Evolutionary conservation across 2,329 filamentous ascomycete species (phyloP).

Genomic region (Ascochyta koolunga): DNA sequence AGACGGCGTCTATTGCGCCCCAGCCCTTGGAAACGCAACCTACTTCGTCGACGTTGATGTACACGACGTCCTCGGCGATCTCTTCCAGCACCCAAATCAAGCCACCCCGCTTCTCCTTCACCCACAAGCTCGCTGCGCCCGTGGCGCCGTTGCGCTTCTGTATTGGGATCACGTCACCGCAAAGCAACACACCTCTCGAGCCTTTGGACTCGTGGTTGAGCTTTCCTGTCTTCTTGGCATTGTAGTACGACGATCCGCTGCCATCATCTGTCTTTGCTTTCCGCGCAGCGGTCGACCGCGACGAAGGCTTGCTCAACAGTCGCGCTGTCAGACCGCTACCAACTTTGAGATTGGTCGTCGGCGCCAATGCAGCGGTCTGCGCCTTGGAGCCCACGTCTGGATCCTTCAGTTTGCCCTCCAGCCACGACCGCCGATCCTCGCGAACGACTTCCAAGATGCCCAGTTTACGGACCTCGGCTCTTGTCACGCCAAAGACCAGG

Average conservation of each 20-base stretch:
- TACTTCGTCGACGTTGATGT: slow-evolving; percentile 76
- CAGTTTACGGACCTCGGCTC: slow-evolving; percentile 90
- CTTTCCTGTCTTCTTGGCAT: slow-evolving; percentile 59
- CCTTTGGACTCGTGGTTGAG: slow-evolving; percentile 73
- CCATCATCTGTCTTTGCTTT: slow-evolving; percentile 71
- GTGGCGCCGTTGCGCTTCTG: slow-evolving; percentile 92
- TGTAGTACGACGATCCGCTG: slow-evolving; percentile 54
- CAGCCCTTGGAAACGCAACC: slow-evolving; percentile 72
- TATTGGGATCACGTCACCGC: slow-evolving; percentile 97
- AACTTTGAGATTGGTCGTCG: slow-evolving; percentile 61
- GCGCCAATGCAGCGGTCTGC: slow-evolving; percentile 41
- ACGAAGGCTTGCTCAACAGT: slow-evolving; percentile 80
- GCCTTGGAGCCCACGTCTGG: slow-evolving; percentile 59
- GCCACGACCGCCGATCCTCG: slow-evolving; percentile 85
- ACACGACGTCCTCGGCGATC: slow-evolving; percentile 91
- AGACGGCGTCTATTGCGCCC: slow-evolving; percentile 85
- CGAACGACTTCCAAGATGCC: slow-evolving; percentile 95
- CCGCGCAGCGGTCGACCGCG: slow-evolving; percentile 60
- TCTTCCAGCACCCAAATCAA: slow-evolving; percentile 98
- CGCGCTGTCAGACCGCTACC: slow-evolving; percentile 87
- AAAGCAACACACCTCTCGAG: slow-evolving; percentile 87
- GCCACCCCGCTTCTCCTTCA: slow-evolving; percentile 93
- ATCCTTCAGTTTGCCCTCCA: slow-evolving; percentile 80
- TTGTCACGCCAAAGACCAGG: slow-evolving; percentile 98
- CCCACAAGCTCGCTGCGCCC: slow-evolving; percentile 94